These are phyloP conservation scores for Teratosphaeria destructans DNA, from an alignment of 2,329 filamentous ascomycete species.

Conservation along the genomic window DNA sequence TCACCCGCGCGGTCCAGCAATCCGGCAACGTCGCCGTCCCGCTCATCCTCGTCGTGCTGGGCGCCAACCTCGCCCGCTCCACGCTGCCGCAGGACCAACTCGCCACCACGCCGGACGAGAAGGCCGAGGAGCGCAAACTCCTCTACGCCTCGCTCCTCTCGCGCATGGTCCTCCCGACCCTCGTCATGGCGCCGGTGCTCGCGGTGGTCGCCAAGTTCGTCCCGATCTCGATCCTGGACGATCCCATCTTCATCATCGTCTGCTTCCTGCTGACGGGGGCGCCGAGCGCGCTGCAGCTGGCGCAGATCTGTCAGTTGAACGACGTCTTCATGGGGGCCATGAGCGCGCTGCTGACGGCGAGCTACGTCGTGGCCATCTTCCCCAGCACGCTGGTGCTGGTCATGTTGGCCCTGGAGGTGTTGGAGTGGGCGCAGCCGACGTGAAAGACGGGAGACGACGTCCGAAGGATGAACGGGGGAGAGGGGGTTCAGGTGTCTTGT, in stretches of 20 bases:
- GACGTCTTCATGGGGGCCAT: constrained; percentile 91
- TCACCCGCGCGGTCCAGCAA: constrained; percentile 76
- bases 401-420: constrained; percentile 80
- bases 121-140: constrained; percentile 58
- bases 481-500: background rate
- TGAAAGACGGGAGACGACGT: background rate
- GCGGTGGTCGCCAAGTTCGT: constrained; percentile 82
- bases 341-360: constrained; percentile 87
- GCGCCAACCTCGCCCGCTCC: constrained; percentile 87
- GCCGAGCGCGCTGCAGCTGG: constrained; percentile 84
- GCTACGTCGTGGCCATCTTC: constrained; percentile 90
- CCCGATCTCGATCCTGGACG: constrained; percentile 85
- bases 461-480: background rate
- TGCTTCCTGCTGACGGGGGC: constrained; percentile 94
- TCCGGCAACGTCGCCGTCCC: constrained; percentile 88
- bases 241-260: constrained; percentile 96
- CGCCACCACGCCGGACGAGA: constrained; percentile 58
- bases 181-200: constrained; percentile 85
- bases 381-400: constrained; percentile 86
- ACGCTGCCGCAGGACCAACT: constrained; percentile 62
- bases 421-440: constrained; percentile 63
- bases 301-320: constrained; percentile 98
- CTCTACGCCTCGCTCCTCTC: constrained; percentile 76
- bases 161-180: constrained; percentile 83
- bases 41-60: constrained; percentile 86